A percentile compares a stretch with the other conserved stretches of the same genome.
These are phyloP conservation scores for Prunus yedoensis DNA, from an alignment of 331 rosid genomes.

Conservation along the genomic window DNA sequence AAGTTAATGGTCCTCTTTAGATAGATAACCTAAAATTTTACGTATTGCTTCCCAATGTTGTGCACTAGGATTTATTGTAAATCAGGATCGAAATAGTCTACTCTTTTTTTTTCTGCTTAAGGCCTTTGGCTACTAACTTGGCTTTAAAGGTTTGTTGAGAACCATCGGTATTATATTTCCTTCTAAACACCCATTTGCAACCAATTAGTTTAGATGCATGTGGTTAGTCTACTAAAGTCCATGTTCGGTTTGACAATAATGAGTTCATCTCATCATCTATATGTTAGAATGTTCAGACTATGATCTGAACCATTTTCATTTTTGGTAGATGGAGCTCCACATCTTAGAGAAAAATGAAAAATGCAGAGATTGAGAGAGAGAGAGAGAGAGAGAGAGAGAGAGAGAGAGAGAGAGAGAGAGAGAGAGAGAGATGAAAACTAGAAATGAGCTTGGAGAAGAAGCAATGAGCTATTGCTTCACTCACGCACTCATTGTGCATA, in stretches of 20 bases:
- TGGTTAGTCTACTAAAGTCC: background rate
- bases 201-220: background rate
- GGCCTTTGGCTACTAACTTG: background rate
- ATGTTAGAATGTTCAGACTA: too few relatives aligned
- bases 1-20: background rate
- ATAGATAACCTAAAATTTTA: background rate
- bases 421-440: too few relatives aligned
- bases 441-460: too few relatives aligned
- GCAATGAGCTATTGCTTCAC: too few relatives aligned
- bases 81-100: background rate
- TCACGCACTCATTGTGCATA: too few relatives aligned
- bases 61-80: background rate
- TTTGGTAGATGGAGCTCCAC: too few relatives aligned
- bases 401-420: too few relatives aligned
- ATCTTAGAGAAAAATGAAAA: too few relatives aligned
- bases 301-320: too few relatives aligned
- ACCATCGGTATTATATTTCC: background rate
- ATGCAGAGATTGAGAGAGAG: too few relatives aligned
- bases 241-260: background rate
- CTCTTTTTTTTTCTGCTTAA: background rate
- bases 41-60: conserved; percentile 1
- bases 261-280: conserved; percentile 1
- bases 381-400: too few relatives aligned
- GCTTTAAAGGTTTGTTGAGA: background rate
- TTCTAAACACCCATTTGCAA: background rate